Base-by-base conservation (phyloP, 345 rosid species). In the Mangifera indica region DNA sequence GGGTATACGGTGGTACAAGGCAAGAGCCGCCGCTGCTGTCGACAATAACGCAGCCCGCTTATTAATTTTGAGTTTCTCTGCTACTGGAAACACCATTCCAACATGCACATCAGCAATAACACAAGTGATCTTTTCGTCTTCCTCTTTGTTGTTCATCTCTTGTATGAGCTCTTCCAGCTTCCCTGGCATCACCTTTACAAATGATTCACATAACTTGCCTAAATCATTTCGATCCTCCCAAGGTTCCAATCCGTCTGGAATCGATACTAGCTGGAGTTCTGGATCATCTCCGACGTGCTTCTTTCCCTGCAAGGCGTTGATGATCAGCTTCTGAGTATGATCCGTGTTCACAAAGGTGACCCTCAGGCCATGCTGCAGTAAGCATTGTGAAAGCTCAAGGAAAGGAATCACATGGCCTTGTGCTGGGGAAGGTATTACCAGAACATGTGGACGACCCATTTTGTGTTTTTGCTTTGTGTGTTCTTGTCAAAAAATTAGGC, bases 51-150 rank as follows among this genome's bases (percentile, higher is more conserved):
- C 18, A 49, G 7, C 53, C 15, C 53, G 4, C 7, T 49, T 49
- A n/a, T n/a, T n/a, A 49, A 54, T 44, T 7, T 37, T 42, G 10
- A 17, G 1, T 7, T 9, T 10, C 22, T 49, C 18, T 6, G 53
- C 53, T 15, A 49, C 6, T 49, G 14, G 7, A 4, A 49, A 10
- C 10, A 57, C 64, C 65, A 65, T 63, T 24, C 70, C 59, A 58
- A 76, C n/a, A 18, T 1, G 14, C 21, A n/a, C 46, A 63, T 76
- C 74, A 14, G 65, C 68, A 32, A 76, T 32, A 8, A 76, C 18
- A 49, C 1, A 13, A 49, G 53, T 49, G 18, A 49, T 49, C 53
- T 49, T 49, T 4, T 49, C 53, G 14, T 15, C 53, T 49, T 49
- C 53, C 1, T 13, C 53, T 14, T 49, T 49, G 53, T 49, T 49